These are phyloP conservation scores for Vigna hirtella DNA, from an alignment of 306 rosid genomes.

Conservation along the genomic window DNA sequence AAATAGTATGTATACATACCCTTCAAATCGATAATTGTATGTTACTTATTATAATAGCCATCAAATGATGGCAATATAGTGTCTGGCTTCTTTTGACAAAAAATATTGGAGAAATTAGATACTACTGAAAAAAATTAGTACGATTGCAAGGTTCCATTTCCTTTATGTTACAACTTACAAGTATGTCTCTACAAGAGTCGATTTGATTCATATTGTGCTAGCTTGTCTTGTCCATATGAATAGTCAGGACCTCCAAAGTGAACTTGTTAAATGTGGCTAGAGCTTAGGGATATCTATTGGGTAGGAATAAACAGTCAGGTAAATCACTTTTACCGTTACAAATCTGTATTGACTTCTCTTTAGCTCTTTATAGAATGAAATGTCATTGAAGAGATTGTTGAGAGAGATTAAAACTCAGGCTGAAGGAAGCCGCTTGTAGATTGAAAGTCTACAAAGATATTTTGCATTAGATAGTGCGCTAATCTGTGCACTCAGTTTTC, in stretches of 20 bases:
- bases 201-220: slow-evolving; percentile 26
- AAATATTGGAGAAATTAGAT: background rate
- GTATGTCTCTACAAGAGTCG: background rate
- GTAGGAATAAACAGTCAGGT: slow-evolving; percentile 40
- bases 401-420: slow-evolving; percentile 26
- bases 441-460: background rate
- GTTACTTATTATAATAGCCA: background rate
- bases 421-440: slow-evolving; percentile 35
- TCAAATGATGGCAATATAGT: slow-evolving; percentile 11
- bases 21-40: background rate
- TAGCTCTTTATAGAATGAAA: slow-evolving; percentile 22
- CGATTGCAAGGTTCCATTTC: background rate
- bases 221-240: slow-evolving; percentile 29
- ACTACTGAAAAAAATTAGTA: background rate
- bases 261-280: slow-evolving; percentile 26
- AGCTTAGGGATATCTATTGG: slow-evolving; percentile 23
- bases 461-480: slow-evolving; percentile 8
- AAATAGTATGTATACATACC: background rate
- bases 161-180: background rate
- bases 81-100: slow-evolving; percentile 13
- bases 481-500: slow-evolving; percentile 11
- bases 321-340: slow-evolving; percentile 20
- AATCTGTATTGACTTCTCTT: slow-evolving; percentile 5
- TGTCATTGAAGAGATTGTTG: slow-evolving; percentile 13
- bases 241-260: slow-evolving; percentile 14